Percentiles rank a stretch among this genome's conserved stretches.
phyloP scores from a whole-genome alignment of 345 rosid species.

The Gossypium anomalum region DNA sequence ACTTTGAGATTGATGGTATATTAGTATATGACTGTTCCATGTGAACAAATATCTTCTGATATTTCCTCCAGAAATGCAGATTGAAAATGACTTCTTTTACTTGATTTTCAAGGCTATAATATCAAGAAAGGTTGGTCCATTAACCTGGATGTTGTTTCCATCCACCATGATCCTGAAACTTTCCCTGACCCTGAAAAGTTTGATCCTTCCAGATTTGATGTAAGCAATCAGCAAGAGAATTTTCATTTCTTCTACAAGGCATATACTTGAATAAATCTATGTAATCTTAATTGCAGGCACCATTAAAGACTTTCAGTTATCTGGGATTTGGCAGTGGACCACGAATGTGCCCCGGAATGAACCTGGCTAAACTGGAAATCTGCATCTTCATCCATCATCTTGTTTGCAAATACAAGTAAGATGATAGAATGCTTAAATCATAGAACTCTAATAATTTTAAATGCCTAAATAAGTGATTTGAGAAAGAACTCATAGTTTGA shows the following conservation, averaged over 20 bases:
- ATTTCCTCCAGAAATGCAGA: background rate
- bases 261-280: background rate
- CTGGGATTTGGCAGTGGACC: constrained; percentile 73
- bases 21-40: constrained; percentile 24
- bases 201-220: constrained; percentile 53
- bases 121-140: constrained; percentile 62
- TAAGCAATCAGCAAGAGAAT: constrained; percentile 15
- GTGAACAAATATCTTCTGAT: background rate
- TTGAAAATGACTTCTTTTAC: background rate
- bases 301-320: constrained; percentile 44
- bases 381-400: constrained; percentile 60
- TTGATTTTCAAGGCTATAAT: constrained; percentile 33
- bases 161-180: constrained; percentile 51
- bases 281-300: constrained; percentile 29
- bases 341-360: constrained; percentile 66
- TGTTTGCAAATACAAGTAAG: constrained; percentile 59
- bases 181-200: constrained; percentile 46
- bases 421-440: background rate
- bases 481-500: no score
- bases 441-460: background rate
- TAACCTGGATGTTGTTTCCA: constrained; percentile 67
- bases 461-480: background rate
- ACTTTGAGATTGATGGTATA: constrained; percentile 55
- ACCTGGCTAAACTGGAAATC: constrained; percentile 64
- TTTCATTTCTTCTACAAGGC: background rate